Evolutionary conservation across 805 yeast genomes (phyloP).

Genomic region (Candida namnaoensis): DNA sequence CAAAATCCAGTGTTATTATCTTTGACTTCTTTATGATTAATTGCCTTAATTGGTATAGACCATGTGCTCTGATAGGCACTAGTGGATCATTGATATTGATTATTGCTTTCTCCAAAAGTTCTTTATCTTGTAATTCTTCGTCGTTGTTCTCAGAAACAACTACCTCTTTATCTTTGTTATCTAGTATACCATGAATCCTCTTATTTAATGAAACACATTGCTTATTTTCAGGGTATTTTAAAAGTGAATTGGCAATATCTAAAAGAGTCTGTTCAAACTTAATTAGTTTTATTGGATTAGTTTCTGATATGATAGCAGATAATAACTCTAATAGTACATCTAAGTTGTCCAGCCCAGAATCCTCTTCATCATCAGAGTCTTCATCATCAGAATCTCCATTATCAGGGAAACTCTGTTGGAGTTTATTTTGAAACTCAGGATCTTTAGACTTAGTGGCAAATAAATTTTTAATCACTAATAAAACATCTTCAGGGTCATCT

Average conservation of each 20-base stretch:
- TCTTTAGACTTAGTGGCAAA: slow-evolving; percentile 15
- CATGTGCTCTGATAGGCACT: slow-evolving; percentile 83
- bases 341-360: slow-evolving; percentile 17
- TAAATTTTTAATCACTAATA: slow-evolving; percentile 38
- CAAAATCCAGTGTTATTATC: slow-evolving; percentile 44
- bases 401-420: slow-evolving; percentile 4
- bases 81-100: slow-evolving; percentile 65
- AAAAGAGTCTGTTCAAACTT: slow-evolving; percentile 16
- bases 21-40: slow-evolving; percentile 42
- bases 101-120: slow-evolving; percentile 48
- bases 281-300: slow-evolving; percentile 10
- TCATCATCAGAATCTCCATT: slow-evolving; percentile 32
- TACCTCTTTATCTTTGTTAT: slow-evolving; percentile 1
- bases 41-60: slow-evolving; percentile 54
- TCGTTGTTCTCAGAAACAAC: slow-evolving; percentile 2
- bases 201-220: slow-evolving; percentile 8
- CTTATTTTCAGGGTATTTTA: slow-evolving; percentile 3
- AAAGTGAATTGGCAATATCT: slow-evolving; percentile 19
- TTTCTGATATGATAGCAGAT: slow-evolving; percentile 26
- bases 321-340: slow-evolving; percentile 27
- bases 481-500: slow-evolving; percentile 41
- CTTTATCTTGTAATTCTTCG: slow-evolving; percentile 21
- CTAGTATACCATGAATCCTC: slow-evolving; percentile 10
- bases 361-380: slow-evolving; percentile 18
- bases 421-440: background rate